Evolutionary conservation across 164 flowering plant species (phyloP).

Genomic region (Piper longum): DNA sequence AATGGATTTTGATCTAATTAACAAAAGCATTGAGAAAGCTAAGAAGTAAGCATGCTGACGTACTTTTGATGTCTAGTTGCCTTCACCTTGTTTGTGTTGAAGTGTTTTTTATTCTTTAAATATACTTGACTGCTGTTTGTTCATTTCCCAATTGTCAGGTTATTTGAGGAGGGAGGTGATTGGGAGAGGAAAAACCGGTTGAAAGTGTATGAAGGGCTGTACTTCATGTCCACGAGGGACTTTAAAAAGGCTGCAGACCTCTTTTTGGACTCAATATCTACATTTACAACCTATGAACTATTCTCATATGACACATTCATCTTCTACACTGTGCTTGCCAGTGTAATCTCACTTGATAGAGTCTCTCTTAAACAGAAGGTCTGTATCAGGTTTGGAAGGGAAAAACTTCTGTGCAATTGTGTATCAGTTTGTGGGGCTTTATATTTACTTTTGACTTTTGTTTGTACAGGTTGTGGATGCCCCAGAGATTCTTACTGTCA

Average conservation of each 20-base stretch:
- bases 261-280: constrained; percentile 90
- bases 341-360: constrained; percentile 86
- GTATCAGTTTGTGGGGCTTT: neutral
- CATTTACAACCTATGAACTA: constrained; percentile 93
- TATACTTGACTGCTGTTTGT: neutral
- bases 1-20: constrained; percentile 94
- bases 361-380: constrained; percentile 94
- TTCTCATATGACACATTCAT: constrained; percentile 89
- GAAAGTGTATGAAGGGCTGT: constrained; percentile 94
- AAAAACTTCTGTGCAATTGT: constrained; percentile 1
- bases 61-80: neutral
- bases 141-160: constrained; percentile 22
- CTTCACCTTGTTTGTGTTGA: neutral
- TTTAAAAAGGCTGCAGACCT: constrained; percentile 79
- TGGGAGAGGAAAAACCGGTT: constrained; percentile 98
- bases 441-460: neutral
- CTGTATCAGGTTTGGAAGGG: neutral
- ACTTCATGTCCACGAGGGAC: constrained; percentile 85
- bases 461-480: constrained; percentile 87
- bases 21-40: constrained; percentile 94
- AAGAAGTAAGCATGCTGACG: constrained; percentile 49
- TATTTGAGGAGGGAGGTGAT: constrained; percentile 99
- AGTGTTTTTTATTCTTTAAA: constrained; percentile 5
- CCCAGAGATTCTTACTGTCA: constrained; percentile 90
- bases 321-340: constrained; percentile 84